Evolutionary conservation across 805 yeast genomes (phyloP).

Genomic region (Kregervanrija fluxuum): DNA sequence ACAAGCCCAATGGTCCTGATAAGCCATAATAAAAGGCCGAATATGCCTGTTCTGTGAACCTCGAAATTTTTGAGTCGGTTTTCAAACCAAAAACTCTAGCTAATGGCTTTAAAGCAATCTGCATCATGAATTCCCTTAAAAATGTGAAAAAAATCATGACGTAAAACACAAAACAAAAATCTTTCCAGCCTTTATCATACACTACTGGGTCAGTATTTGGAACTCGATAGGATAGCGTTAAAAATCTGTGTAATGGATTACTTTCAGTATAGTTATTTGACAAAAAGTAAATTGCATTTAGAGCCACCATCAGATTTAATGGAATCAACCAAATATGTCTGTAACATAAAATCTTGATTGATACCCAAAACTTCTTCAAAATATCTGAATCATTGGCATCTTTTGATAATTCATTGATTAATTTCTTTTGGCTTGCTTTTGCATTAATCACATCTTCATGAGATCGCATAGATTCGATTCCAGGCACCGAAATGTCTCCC

Average conservation of each 20-base stretch:
- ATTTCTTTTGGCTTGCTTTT: constrained; percentile 27
- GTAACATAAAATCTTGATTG: constrained; percentile 50
- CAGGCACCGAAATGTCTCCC: constrained; percentile 66
- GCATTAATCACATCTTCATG: constrained; percentile 35
- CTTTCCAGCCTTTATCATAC: constrained; percentile 86
- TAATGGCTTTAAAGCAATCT: constrained; percentile 65
- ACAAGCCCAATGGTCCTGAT: constrained; percentile 81
- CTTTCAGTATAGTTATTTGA: constrained; percentile 51
- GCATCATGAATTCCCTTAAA: constrained; percentile 86
- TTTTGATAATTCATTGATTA: constrained; percentile 19
- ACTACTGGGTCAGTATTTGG: constrained; percentile 45
- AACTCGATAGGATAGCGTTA: constrained; percentile 57
- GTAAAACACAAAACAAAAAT: constrained; percentile 69
- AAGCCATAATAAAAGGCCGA: constrained; percentile 72
- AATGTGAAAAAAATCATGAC: constrained; percentile 87
- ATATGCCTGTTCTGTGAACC: constrained; percentile 93
- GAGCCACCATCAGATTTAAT: constrained; percentile 35
- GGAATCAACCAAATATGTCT: constrained; percentile 73
- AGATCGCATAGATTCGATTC: constrained; percentile 59
- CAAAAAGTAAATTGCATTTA: constrained; percentile 39
- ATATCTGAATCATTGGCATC: constrained; percentile 44
- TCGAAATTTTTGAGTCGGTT: constrained; percentile 49
- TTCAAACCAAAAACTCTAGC: constrained; percentile 48
- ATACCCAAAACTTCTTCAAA: constrained; percentile 46
- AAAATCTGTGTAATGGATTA: constrained; percentile 58